Conservation (phyloP, 1,139 yeast species). For the Debaryomycetaceae sp. region DNA sequence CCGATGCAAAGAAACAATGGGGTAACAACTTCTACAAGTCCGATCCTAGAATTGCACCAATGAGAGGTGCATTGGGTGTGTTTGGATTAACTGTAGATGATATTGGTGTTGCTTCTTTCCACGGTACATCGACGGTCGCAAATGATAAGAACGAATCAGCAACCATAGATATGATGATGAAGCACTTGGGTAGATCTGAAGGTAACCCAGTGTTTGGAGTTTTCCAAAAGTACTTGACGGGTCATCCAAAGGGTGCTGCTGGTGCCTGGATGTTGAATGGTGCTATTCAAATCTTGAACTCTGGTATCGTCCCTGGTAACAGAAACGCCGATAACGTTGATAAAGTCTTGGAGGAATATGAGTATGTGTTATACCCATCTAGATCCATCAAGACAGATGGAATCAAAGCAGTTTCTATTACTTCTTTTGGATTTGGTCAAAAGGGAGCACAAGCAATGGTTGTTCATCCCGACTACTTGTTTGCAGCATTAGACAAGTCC, state of each 20-base stretch:
- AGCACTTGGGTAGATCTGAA: constrained; percentile 91
- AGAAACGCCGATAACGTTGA: constrained; percentile 98
- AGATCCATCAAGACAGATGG: constrained; percentile 94
- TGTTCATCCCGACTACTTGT: constrained; percentile 91
- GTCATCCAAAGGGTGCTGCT: constrained; percentile 99
- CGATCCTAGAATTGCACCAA: constrained; percentile 93
- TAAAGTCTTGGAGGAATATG: constrained; percentile 72
- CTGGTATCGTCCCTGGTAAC: constrained; percentile 98
- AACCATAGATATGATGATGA: constrained; percentile 87
- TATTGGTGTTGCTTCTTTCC: constrained; percentile 97
- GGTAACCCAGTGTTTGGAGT: constrained; percentile 98
- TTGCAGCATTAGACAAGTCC: constrained; percentile 69
- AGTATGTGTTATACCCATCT: constrained; percentile 90
- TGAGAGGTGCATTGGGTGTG: constrained; percentile 95
- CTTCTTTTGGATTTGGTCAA: constrained; percentile 99
- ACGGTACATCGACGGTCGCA: constrained; percentile 97
- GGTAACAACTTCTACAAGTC: constrained; percentile 91
- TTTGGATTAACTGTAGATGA: constrained; percentile 93
- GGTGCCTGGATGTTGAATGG: constrained; percentile 99
- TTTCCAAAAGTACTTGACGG: constrained; percentile 97
- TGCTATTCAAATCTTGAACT: constrained; percentile 85
- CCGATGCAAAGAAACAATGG: constrained; percentile 89
- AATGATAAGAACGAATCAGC: constrained; percentile 97
- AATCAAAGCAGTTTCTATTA: constrained; percentile 92
- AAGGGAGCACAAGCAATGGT: constrained; percentile 97